A percentile compares a stretch with the other conserved stretches of the same genome.
Evolutionary conservation across 805 yeast species (phyloP).

Genomic region (Yarrowia sp.): DNA sequence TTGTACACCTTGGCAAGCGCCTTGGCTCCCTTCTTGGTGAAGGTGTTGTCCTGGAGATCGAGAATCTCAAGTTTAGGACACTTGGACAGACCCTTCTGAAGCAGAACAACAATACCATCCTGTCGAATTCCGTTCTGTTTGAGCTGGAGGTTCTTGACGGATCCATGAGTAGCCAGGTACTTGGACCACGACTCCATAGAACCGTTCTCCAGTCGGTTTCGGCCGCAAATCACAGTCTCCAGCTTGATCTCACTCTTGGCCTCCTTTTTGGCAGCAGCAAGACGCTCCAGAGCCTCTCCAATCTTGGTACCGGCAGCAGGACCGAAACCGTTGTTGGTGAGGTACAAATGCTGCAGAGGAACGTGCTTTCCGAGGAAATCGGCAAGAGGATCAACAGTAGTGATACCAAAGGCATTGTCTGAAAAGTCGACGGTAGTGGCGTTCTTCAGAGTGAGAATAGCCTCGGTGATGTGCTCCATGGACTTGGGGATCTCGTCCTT

Average conservation of each 20-base stretch:
- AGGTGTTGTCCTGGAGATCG: slow-evolving; percentile 94
- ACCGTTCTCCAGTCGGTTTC: slow-evolving; percentile 96
- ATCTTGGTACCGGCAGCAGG: slow-evolving; percentile 96
- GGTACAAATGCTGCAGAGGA: slow-evolving; percentile 77
- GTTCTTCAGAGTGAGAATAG: slow-evolving; percentile 64
- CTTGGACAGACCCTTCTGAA: slow-evolving; percentile 65
- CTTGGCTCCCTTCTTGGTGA: slow-evolving; percentile 65
- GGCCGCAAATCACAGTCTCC: slow-evolving; percentile 90
- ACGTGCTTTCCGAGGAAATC: slow-evolving; percentile 69
- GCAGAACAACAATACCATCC: slow-evolving; percentile 74
- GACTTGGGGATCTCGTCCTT: slow-evolving; percentile 92
- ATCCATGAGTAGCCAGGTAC: slow-evolving; percentile 77
- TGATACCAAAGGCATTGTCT: slow-evolving; percentile 96
- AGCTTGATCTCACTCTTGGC: slow-evolving; percentile 50
- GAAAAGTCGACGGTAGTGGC: slow-evolving; percentile 76
- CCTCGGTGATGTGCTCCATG: slow-evolving; percentile 67
- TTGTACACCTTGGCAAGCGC: slow-evolving; percentile 61
- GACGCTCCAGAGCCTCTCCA: slow-evolving; percentile 75
- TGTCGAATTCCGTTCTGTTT: slow-evolving; percentile 98
- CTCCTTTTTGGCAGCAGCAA: slow-evolving; percentile 61
- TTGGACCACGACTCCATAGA: slow-evolving; percentile 81
- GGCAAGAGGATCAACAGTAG: slow-evolving; percentile 88
- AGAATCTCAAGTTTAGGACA: slow-evolving; percentile 62
- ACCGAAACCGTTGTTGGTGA: slow-evolving; percentile 97
- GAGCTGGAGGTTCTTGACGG: slow-evolving; percentile 68